A percentile compares a stretch with the other conserved stretches of the same genome.
phyloP scores from a whole-genome alignment of 208 protist species.

The Leishmania tropica region DNA sequence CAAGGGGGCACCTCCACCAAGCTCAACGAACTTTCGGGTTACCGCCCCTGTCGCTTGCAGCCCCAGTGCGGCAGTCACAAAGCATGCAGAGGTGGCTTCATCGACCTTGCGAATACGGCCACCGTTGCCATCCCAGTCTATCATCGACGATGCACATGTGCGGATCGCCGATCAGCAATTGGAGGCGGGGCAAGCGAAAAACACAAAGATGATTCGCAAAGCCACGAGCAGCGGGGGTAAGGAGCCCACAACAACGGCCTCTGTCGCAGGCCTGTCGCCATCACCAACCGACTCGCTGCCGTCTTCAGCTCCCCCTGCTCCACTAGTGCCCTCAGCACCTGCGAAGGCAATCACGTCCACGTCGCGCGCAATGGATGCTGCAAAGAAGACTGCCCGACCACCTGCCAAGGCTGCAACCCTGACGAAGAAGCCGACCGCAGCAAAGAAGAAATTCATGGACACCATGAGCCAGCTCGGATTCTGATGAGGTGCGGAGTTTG shows the following conservation, averaged over 20 bases:
- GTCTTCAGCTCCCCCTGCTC: background rate
- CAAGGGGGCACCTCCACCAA: background rate
- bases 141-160: background rate
- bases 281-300: background rate
- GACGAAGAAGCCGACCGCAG: background rate
- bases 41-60: background rate
- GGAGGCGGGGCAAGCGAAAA: background rate
- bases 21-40: too few relatives aligned
- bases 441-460: conserved; percentile 40
- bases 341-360: background rate
- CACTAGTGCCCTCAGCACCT: background rate
- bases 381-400: background rate
- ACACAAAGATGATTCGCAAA: background rate
- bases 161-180: background rate
- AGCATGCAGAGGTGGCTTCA: background rate
- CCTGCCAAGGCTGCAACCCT: background rate
- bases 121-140: background rate
- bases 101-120: background rate
- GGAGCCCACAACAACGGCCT: background rate
- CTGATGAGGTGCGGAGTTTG: conserved; percentile 6
- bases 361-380: background rate
- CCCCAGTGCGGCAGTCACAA: too few relatives aligned
- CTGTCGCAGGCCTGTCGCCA: background rate
- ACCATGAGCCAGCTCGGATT: conserved; percentile 55
- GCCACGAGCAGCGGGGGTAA: background rate